Base-by-base conservation (phyloP, 2,329 filamentous ascomycete genomes). In the Calonectria multiphialidica region DNA sequence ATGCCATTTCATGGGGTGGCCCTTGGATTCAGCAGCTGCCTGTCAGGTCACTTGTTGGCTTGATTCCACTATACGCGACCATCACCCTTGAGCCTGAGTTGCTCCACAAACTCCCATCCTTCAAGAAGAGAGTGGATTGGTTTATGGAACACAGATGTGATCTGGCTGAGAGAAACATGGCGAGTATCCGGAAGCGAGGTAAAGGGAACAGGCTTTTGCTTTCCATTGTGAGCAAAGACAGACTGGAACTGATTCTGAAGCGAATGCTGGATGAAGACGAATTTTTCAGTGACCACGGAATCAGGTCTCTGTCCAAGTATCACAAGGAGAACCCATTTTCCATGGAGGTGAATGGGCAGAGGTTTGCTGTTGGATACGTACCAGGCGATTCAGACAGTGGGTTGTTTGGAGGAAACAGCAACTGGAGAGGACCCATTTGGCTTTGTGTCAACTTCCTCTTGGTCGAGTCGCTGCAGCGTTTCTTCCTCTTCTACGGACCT, bases 361-460 rank as follows among this genome's bases (percentile, higher is more conserved):
- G 89, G 35, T 98, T 98, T 86, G 91, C 92, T 70, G 96, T 98
- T 47, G 90, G 92, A 78, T 98, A 98, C 80, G 92, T 98, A 21
- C 93, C 97, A 1, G 97, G 96, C n/a, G 96, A 98, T 82, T 98
- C 96, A 0, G 96, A 98, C 85, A 98, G 94, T 80, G 95, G 95
- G 4, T 90, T 98, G 6, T 98, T 98, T 80, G 96, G 96, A 66
- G 96, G 96, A 76, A 98, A 98, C 89, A 98, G 95, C 83, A 98
- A 98, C 84, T 98, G 96, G 96, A 92, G 96, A 85, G 96, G 94
- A 1, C 96, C 97, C 0, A 96, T 98, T 78, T 98, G 96, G 96
- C 89, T 98, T 61, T 97, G 95, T 74, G 95, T 98, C 85, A 98
- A 98, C 85, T 98, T 98, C 86, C 86, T 98, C 66, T 90, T 98